A percentile compares a stretch with the other conserved stretches of the same genome.
These are phyloP conservation scores for Extremus antarcticus DNA, from an alignment of 495 filamentous ascomycete genomes.

Conservation along the genomic window DNA sequence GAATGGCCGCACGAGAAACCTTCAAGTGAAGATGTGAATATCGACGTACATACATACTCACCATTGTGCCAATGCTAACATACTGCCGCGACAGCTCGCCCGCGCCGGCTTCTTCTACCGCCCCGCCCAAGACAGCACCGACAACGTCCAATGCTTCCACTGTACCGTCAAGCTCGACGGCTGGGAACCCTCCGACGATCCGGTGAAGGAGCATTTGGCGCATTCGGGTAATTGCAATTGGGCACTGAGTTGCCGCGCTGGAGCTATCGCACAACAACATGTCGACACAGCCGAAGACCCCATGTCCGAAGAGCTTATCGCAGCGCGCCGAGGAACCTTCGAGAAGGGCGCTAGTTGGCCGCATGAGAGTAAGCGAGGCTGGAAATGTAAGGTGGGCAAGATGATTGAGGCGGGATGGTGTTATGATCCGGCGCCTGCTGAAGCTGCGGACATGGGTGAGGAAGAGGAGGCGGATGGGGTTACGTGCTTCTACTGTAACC, in stretches of 20 bases:
- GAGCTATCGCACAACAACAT: conserved; percentile 55
- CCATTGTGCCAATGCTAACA: not conserved
- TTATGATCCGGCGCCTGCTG: conserved; percentile 61
- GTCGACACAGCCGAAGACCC: conserved; percentile 51
- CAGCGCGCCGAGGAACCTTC: conserved; percentile 75
- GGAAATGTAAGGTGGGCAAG: conserved; percentile 81
- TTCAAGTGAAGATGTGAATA: conserved; percentile 51
- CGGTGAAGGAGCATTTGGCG: conserved; percentile 71
- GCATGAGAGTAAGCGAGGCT: conserved; percentile 76
- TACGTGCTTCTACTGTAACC: conserved; percentile 75
- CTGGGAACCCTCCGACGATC: conserved; percentile 78
- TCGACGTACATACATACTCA: not conserved
- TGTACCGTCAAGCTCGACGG: conserved; percentile 71
- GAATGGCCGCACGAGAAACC: conserved; percentile 68
- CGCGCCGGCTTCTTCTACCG: conserved; percentile 83
- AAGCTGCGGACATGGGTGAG: not conserved
- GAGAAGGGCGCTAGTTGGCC: conserved; percentile 56
- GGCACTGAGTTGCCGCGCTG: conserved; percentile 62
- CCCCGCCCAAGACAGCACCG: conserved; percentile 58
- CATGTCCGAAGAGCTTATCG: conserved; percentile 51
- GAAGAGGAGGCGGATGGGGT: conserved; percentile 69
- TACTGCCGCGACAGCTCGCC: conserved; percentile 50
- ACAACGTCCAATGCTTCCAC: conserved; percentile 83
- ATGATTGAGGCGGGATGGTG: conserved; percentile 89
- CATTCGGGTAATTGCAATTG: conserved; percentile 74